Percentiles rank a stretch among this genome's conserved stretches.
Conservation (phyloP, 176 grass and related monocot genomes). For the Ensete ventricosum region DNA sequence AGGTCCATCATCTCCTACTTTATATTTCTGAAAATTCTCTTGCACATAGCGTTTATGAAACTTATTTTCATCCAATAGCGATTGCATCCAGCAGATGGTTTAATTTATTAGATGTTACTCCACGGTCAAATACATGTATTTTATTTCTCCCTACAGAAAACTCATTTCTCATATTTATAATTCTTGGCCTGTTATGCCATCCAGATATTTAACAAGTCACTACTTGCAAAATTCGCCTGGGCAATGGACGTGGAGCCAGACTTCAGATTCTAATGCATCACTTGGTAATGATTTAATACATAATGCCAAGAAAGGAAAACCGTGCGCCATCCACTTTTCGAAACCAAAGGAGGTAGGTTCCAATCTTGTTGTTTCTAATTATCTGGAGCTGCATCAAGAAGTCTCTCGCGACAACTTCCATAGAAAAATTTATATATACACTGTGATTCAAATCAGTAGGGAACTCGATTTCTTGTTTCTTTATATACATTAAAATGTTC, state of each 20-base stretch:
- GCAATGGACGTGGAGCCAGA: conserved; percentile 76
- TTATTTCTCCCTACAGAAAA: neutral
- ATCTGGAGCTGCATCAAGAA: neutral
- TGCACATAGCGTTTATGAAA: no score
- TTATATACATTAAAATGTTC: neutral
- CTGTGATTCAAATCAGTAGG: no score
- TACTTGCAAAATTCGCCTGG: conserved; percentile 81
- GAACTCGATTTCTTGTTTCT: neutral
- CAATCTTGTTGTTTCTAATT: neutral
- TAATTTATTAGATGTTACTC: no score
- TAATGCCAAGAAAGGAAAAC: neutral
- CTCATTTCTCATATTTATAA: neutral
- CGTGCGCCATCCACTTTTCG: neutral
- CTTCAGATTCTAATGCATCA: conserved; percentile 72
- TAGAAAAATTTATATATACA: no score
- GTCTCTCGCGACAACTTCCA: neutral
- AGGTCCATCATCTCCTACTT: conserved; percentile 38
- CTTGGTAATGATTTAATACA: neutral
- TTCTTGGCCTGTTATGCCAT: neutral
- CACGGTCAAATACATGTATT: neutral
- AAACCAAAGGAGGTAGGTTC: neutral
- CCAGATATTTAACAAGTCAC: conserved; percentile 97
- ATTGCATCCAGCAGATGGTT: neutral
- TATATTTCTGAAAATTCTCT: neutral
- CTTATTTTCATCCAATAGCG: neutral